Conservation (phyloP, 805 yeast species). For the Barnettozyma pratensis region DNA sequence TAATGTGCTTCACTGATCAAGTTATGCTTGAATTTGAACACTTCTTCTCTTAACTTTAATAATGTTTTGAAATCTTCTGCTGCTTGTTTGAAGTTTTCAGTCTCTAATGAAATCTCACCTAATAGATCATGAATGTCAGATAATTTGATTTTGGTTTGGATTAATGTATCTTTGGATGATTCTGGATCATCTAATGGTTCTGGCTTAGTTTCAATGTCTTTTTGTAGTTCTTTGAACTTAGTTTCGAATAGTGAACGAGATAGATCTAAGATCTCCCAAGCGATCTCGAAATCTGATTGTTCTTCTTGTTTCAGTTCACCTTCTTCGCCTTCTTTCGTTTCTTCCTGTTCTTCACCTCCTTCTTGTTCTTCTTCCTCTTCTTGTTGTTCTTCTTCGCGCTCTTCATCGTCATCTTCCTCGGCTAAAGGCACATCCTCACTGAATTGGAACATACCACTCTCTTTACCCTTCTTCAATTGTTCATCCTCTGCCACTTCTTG, state of each 20-base stretch:
- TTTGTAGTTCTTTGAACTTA: slow-evolving; percentile 19
- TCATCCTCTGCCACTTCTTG: slow-evolving; percentile 24
- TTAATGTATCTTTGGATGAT: slow-evolving; percentile 28
- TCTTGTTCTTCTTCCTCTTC: slow-evolving; percentile 21
- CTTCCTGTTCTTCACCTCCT: slow-evolving; percentile 23
- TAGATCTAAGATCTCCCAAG: slow-evolving; percentile 82
- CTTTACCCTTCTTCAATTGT: slow-evolving; percentile 17
- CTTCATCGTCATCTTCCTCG: slow-evolving; percentile 26
- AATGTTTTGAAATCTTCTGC: slow-evolving; percentile 60
- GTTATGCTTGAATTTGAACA: slow-evolving; percentile 47
- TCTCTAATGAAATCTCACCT: slow-evolving; percentile 87
- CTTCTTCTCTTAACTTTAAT: slow-evolving; percentile 45
- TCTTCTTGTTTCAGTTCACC: slow-evolving; percentile 35
- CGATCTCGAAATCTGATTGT: slow-evolving; percentile 75
- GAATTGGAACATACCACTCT: slow-evolving; percentile 27
- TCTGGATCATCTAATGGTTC: slow-evolving; percentile 11
- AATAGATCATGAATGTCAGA: slow-evolving; percentile 73
- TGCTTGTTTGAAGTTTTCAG: slow-evolving; percentile 82
- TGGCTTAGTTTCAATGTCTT: slow-evolving; percentile 12
- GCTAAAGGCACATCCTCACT: slow-evolving; percentile 34
- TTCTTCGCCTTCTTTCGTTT: slow-evolving; percentile 16
- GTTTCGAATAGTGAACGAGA: slow-evolving; percentile 61
- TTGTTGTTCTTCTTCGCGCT: slow-evolving; percentile 11
- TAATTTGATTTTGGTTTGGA: slow-evolving; percentile 44
- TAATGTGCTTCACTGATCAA: slow-evolving; percentile 74